Evolutionary conservation across 139 green algal species (phyloP), one percentile per base, ranked within the genome.

Genomic region (Pleodorina starrii): DNA sequence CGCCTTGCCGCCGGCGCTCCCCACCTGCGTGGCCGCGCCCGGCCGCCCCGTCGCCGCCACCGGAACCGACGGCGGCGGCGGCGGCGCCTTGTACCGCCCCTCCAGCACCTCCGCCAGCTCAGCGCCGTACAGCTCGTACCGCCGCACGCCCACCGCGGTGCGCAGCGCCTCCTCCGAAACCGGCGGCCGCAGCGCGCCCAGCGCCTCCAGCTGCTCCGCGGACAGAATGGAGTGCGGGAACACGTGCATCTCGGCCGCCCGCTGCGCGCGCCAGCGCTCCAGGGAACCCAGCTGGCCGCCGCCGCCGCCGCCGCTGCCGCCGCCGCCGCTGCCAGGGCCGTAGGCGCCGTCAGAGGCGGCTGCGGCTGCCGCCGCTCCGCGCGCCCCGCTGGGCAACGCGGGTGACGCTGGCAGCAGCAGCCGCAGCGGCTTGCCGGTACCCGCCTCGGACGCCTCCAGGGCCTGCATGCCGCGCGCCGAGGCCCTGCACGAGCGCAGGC

Each of bases 201-300:
- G 84, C 40, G 48, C 84, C 50, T 11, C 38, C 46, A 89, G 23
- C 69, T 89, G 84, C 69, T 83, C 69, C 1, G 35, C 36, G 35
- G 84, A 82, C 68, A 89, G 35, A 7, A 89, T 42, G 3, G 16
- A 83, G 50, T 89, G 84, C 27, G 84, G 84, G 38, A 89, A 89
- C 48, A 89, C 69, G n/a, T 54, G 48, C 63, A 72, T 21, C 6
- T n/a, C n/a, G n/a, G 40, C 54, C 23, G 82, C 82, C 19, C n/a
- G 29, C 29, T 68, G 32, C 19, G 21, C 1, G 7, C 82, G 66
- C 82, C 82, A 88, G 42, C n/a, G 16, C 3, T 79, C 69, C 48
- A 82, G 46, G 46, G 46, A 50, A 25, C 35, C 50, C 17, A 16
- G 32, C 27, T 19, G 35, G 0, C 9, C 35, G 44, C 7, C 36